These are phyloP conservation scores for Pseudocercospora crystallina DNA, from an alignment of 2,329 filamentous ascomycete genomes.

Conservation along the genomic window DNA sequence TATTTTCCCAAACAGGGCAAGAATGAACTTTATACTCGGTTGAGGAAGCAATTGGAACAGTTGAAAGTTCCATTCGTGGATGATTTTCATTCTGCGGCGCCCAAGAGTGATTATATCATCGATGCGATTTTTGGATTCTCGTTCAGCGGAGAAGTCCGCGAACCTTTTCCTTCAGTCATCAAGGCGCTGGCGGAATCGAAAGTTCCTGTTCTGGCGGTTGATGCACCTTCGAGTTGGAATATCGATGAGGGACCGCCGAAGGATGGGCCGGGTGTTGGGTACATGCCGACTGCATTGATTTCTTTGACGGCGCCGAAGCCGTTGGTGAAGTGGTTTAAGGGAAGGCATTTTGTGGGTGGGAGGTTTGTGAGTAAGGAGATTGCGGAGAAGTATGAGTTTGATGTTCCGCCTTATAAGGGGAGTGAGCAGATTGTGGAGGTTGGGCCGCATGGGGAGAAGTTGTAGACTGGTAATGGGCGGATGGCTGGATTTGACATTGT, in stretches of 20 bases:
- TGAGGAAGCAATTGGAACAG: conserved; percentile 80
- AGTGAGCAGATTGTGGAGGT: conserved; percentile 89
- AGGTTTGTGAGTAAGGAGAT: conserved; percentile 78
- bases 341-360: conserved; percentile 89
- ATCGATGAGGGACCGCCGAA: conserved; percentile 81
- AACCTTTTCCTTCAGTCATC: conserved; percentile 84
- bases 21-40: conserved; percentile 85
- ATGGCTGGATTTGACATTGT: no score
- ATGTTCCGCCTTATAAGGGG: conserved; percentile 78
- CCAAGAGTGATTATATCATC: conserved; percentile 73
- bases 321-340: conserved; percentile 76
- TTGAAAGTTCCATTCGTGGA: conserved; percentile 80
- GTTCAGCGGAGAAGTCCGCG: conserved; percentile 87
- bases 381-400: conserved; percentile 81
- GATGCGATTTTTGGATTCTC: conserved; percentile 96
- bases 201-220: conserved; percentile 80
- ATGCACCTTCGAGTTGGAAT: conserved; percentile 92
- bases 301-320: conserved; percentile 94
- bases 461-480: neutral
- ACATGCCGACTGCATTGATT: conserved; percentile 77
- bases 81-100: conserved; percentile 69
- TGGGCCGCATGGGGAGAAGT: conserved; percentile 43
- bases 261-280: conserved; percentile 73
- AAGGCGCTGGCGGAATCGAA: conserved; percentile 69
- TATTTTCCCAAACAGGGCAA: conserved; percentile 94